A percentile compares a stretch with the other conserved stretches of the same genome.
These are phyloP conservation scores for Phytopythium aichiense DNA, from an alignment of 352 stramenopile genomes.

Conservation along the genomic window DNA sequence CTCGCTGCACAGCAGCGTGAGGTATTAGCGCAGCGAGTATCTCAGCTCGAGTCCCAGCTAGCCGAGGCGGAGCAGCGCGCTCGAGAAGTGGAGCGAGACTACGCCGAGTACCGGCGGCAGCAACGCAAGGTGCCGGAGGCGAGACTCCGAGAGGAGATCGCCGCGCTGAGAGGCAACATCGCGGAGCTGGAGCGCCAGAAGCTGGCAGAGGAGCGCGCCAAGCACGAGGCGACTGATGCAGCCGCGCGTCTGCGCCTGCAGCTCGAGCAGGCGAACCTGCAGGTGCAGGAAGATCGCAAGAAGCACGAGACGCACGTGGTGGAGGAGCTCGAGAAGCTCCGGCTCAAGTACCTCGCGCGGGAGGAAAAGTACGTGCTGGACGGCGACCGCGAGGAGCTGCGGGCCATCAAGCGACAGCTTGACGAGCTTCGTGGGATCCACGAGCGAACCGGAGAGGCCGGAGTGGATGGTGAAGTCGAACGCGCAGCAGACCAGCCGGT, in stretches of 20 bases:
- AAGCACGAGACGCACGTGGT: constrained; percentile 55
- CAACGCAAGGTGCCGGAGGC: constrained; percentile 73
- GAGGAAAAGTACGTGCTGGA: constrained; percentile 80
- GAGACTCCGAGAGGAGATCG: constrained; percentile 67
- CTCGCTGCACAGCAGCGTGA: constrained; percentile 58
- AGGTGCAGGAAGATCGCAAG: constrained; percentile 62
- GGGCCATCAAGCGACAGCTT: constrained; percentile 79
- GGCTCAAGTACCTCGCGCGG: constrained; percentile 72
- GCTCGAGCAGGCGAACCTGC: constrained; percentile 47
- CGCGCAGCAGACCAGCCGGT: background rate
- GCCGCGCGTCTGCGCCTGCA: constrained; percentile 42
- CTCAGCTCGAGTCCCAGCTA: constrained; percentile 38
- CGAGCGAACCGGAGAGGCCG: constrained; percentile 8
- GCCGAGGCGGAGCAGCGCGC: constrained; percentile 37
- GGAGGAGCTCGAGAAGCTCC: constrained; percentile 76
- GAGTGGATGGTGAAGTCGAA: background rate
- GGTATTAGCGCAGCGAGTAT: constrained; percentile 38
- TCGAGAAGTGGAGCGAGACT: constrained; percentile 62
- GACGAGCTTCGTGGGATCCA: constrained; percentile 63
- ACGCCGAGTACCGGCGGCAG: constrained; percentile 63
- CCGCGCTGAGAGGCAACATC: constrained; percentile 45
- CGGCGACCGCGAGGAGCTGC: constrained; percentile 73
- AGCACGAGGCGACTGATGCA: constrained; percentile 32
- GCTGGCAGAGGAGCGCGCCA: constrained; percentile 28
- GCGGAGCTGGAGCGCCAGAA: constrained; percentile 64